These are phyloP conservation scores for Acanthamoeba sp. DNA, from an alignment of 208 protist species.

Conservation along the genomic window DNA sequence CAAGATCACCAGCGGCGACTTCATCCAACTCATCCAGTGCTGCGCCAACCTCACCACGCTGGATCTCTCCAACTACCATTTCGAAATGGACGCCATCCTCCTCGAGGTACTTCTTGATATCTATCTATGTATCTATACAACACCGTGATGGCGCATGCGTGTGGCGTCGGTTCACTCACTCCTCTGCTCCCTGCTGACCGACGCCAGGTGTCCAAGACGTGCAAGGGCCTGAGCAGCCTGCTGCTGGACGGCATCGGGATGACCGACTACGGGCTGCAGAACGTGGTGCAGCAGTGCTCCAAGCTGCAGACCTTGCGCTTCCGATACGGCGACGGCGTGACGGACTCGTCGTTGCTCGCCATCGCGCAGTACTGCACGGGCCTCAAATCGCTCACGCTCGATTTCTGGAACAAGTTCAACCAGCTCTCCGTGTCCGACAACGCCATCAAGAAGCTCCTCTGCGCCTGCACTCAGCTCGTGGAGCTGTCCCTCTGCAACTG, in stretches of 20 bases:
- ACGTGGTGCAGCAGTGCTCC: slow-evolving; percentile 62
- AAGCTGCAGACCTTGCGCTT: slow-evolving; percentile 53
- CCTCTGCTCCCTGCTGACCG: neutral
- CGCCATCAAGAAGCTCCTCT: slow-evolving; percentile 62
- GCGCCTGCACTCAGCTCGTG: slow-evolving; percentile 45
- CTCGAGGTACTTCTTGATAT: too few relatives aligned
- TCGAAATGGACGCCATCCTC: slow-evolving; percentile 60
- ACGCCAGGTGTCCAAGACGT: slow-evolving; percentile 35
- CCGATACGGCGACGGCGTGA: slow-evolving; percentile 51
- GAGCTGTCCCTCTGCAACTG: slow-evolving; percentile 67
- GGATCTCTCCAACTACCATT: slow-evolving; percentile 62
- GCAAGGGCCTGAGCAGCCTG: slow-evolving; percentile 25
- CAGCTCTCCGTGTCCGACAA: slow-evolving; percentile 55
- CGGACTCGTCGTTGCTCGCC: slow-evolving; percentile 45
- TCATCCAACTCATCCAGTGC: slow-evolving; percentile 45
- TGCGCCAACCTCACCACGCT: slow-evolving; percentile 58
- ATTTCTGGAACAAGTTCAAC: slow-evolving; percentile 74
- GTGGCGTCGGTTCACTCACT: neutral
- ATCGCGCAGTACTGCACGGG: slow-evolving; percentile 48
- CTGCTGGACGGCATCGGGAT: slow-evolving; percentile 61
- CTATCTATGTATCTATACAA: too few relatives aligned
- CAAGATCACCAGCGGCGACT: slow-evolving; percentile 47
- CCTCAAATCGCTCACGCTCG: slow-evolving; percentile 44
- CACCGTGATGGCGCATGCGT: too few relatives aligned
- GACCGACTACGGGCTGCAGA: slow-evolving; percentile 60